phyloP scores from a whole-genome alignment of 306 rosid genomes.

The Quercus rubra region DNA sequence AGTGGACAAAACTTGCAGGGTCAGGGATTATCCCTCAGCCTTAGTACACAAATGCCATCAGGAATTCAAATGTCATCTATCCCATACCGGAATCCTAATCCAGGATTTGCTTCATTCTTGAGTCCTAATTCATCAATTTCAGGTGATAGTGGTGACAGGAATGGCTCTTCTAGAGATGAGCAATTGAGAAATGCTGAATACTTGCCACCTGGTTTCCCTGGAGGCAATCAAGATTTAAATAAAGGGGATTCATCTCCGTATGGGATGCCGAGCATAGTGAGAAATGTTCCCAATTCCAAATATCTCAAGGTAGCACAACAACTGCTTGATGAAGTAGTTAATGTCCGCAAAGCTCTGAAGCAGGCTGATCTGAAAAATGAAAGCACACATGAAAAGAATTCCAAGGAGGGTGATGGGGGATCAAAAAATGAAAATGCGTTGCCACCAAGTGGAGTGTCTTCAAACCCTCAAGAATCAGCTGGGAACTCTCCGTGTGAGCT shows the following conservation, averaged over 20 bases:
- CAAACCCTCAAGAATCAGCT: constrained; percentile 44
- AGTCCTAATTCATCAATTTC: constrained; percentile 52
- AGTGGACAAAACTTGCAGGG: constrained; percentile 57
- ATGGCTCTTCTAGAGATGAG: constrained; percentile 49
- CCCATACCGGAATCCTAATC: constrained; percentile 40
- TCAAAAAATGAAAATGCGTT: constrained; percentile 38
- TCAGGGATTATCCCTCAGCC: constrained; percentile 76
- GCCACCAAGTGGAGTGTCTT: constrained; percentile 33
- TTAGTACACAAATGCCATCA: constrained; percentile 56
- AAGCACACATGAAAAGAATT: constrained; percentile 33
- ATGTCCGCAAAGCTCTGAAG: constrained; percentile 57
- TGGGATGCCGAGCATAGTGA: constrained; percentile 43
- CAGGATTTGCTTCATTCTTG: constrained; percentile 46
- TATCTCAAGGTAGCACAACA: constrained; percentile 73
- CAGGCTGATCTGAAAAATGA: constrained; percentile 36
- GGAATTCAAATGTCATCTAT: constrained; percentile 56
- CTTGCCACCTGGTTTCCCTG: constrained; percentile 41
- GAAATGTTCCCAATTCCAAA: constrained; percentile 56
- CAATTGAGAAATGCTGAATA: constrained; percentile 41
- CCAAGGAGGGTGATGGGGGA: constrained; percentile 42
- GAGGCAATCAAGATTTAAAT: constrained; percentile 41
- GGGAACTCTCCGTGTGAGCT: constrained; percentile 49
- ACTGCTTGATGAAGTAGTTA: constrained; percentile 77
- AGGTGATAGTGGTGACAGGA: constrained; percentile 40
- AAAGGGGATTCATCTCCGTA: constrained; percentile 49